phyloP scores from a whole-genome alignment of 2,329 filamentous ascomycete species.

The Ascochyta pisi region DNA sequence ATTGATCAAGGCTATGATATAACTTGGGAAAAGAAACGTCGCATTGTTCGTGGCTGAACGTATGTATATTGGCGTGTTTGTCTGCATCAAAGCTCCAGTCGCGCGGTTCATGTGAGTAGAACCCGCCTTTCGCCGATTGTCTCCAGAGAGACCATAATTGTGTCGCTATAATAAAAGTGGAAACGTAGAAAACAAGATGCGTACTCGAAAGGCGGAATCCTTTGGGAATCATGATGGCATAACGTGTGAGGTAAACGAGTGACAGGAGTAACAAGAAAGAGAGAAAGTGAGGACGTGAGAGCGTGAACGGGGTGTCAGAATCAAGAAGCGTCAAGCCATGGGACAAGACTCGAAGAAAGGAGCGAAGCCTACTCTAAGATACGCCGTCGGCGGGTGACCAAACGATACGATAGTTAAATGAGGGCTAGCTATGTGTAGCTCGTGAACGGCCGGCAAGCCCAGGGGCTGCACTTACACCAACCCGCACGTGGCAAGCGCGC shows the following conservation, averaged over 20 bases:
- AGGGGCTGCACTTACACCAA: conserved; percentile 23
- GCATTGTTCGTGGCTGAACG: conserved; percentile 42
- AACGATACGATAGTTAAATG: conserved; percentile 21
- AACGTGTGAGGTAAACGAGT: conserved; percentile 23
- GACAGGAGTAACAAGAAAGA: conserved; percentile 10
- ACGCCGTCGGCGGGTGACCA: conserved; percentile 11
- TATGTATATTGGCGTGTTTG: conserved; percentile 42
- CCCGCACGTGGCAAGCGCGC: conserved; percentile 22
- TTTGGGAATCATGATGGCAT: conserved; percentile 44
- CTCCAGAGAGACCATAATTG: conserved; percentile 41
- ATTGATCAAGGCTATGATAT: conserved; percentile 38
- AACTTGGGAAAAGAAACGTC: conserved; percentile 43
- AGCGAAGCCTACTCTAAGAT: conserved; percentile 17
- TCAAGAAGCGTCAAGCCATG: conserved; percentile 26
- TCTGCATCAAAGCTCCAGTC: conserved; percentile 39
- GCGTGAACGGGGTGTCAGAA: conserved; percentile 15
- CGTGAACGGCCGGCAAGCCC: conserved; percentile 21
- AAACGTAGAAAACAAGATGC: conserved; percentile 40
- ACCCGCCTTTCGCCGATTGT: conserved; percentile 29
- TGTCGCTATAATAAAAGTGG: conserved; percentile 37
- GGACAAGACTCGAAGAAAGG: conserved; percentile 27
- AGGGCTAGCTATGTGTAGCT: conserved; percentile 26
- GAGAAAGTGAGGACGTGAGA: conserved; percentile 4
- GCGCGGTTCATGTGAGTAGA: conserved; percentile 16
- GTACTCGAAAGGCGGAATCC: conserved; percentile 35